Evolutionary conservation across 768 basidiomycete genomes (phyloP), one percentile per base, ranked within the genome.

Genomic region (Trametes sanguinea): DNA sequence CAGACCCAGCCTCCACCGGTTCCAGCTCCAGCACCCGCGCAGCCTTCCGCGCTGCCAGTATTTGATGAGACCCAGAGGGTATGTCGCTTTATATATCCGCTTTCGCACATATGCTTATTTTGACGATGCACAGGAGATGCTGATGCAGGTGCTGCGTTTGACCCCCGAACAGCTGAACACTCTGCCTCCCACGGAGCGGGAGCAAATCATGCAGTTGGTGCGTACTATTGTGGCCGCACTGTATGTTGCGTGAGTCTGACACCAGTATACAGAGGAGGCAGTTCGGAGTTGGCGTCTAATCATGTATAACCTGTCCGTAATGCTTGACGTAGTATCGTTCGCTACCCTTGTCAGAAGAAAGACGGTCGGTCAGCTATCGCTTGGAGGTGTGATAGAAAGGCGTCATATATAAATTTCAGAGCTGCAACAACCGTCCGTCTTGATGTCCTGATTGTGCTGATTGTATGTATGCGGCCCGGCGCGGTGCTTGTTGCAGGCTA

Each of bases 111-210:
- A 35, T 50, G 29, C 50, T 61, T 45, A 32, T 62, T 52, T 65
- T 75, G 57, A 69, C 51, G 27, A 11, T 48, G 35, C 53, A 52
- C 67, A 90, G 91, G 81, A 83, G 37, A 90, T 96, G 87, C 72
- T 97, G 55, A 81, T 93, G 75, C 94, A 95, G 76, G 94, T 98
- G 0, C 76, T 98, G 35, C 83, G 80, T 62, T 74, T 98, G 71
- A 88, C 89, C 1, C 86, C 80, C 48, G 93, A 91, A 47, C 94
- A 96, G 73, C 90, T 98, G 64, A 87, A 86, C 50, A 83, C 83
- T 7, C 76, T 97, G 51, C 90, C 93, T 32, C 88, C 90, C 4
- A 80, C 81, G 1, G 94, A 96, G 68, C 81, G 89, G 37, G 81
- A 83, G 0, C 88, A 92, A 10, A 92, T 98, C 32, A 81, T 90